These are phyloP conservation scores for Vitis vinifera DNA, from an alignment of 164 flowering plant genomes.

Conservation along the genomic window ASM3070453v1 NC_081812.1:20489501-20490000, in stretches of 20 bases:
- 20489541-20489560: not conserved
- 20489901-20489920: not conserved
- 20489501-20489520: too few species aligned
- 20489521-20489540: not conserved
- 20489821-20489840: conserved; percentile 47
- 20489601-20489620: not conserved
- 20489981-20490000: too few species aligned
- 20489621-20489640: too few species aligned
- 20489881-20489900: not conserved
- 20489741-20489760: not conserved
- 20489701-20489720: too few species aligned
- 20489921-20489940: not conserved
- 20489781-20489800: conserved; percentile 36
- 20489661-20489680: too few species aligned
- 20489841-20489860: conserved; percentile 45
- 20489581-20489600: not conserved
- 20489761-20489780: conserved; percentile 50
- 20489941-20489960: not conserved
- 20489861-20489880: conserved; percentile 49
- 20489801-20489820: conserved; percentile 36
- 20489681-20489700: too few species aligned
- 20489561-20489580: not conserved
- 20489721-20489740: too few species aligned
- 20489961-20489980: too few species aligned
- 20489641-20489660: too few species aligned